Evolutionary conservation across 2,329 filamentous ascomycete genomes (phyloP).

Genomic region (Aspergillus fischeri): DNA sequence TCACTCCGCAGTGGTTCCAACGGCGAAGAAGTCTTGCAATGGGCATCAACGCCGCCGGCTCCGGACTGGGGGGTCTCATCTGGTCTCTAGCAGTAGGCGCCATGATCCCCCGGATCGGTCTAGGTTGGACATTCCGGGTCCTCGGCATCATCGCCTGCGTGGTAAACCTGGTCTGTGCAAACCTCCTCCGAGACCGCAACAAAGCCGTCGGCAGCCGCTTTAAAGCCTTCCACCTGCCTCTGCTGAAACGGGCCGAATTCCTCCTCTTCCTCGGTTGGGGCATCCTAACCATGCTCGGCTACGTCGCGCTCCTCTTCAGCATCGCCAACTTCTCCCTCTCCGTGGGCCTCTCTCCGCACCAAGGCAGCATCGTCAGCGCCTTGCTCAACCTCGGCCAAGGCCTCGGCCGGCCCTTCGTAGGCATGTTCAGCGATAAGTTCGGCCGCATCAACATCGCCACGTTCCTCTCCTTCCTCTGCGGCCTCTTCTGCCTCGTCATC

Average conservation of each 20-base stretch:
- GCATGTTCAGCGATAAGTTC: conserved; percentile 58
- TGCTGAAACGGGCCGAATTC: conserved; percentile 54
- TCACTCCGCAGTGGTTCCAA: conserved; percentile 61
- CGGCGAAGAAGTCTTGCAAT: conserved; percentile 56
- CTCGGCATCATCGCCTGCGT: conserved; percentile 53
- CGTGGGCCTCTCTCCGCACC: conserved; percentile 56
- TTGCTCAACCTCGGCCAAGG: conserved; percentile 61
- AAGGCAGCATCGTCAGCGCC: conserved; percentile 59
- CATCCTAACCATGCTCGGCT: conserved; percentile 60
- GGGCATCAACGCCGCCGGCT: conserved; percentile 56
- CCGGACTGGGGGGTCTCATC: conserved; percentile 56
- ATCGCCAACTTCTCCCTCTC: conserved; percentile 59
- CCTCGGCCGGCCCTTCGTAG: conserved; percentile 54
- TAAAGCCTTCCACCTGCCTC: conserved; percentile 49
- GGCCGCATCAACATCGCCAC: conserved; percentile 62
- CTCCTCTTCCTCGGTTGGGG: conserved; percentile 57
- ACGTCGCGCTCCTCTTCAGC: conserved; percentile 61
- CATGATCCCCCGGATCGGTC: conserved; percentile 53
- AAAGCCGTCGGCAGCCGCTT: conserved; percentile 51
- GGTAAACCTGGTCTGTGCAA: conserved; percentile 50
- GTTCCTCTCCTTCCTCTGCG: conserved; percentile 52
- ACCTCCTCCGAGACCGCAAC: conserved; percentile 57
- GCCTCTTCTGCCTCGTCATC: conserved; percentile 56
- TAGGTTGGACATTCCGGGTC: conserved; percentile 60
- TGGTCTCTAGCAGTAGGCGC: conserved; percentile 57